Conservation (phyloP, 768 basidiomycete species). For the Auricularia sp. region DNA sequence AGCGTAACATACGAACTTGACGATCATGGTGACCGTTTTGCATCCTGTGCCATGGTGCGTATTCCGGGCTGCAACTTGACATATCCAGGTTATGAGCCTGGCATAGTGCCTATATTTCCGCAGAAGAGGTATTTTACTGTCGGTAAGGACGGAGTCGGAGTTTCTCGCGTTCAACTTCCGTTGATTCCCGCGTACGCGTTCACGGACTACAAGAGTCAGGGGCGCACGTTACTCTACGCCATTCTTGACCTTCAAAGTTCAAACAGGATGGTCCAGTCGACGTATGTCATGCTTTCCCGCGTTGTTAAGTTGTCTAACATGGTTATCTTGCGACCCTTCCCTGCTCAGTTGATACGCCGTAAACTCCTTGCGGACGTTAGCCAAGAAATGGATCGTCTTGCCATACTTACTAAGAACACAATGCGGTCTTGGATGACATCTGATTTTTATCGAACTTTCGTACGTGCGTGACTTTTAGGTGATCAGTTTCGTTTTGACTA, state of each 20-base stretch:
- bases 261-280: neutral
- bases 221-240: neutral
- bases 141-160: neutral
- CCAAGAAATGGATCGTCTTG: no score
- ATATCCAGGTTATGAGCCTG: neutral
- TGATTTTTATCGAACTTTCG: no score
- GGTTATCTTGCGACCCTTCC: neutral
- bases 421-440: no score
- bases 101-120: neutral
- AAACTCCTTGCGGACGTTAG: no score
- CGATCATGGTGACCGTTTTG: neutral
- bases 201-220: slow-evolving; percentile 7
- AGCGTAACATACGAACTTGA: neutral
- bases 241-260: slow-evolving; percentile 1
- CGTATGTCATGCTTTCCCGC: slow-evolving; percentile 7
- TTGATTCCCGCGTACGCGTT: slow-evolving; percentile 5
- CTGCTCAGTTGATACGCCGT: no score
- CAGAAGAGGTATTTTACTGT: neutral
- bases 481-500: no score
- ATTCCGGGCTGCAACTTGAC: neutral
- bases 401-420: no score
- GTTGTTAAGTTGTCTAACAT: neutral
- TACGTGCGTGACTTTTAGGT: no score
- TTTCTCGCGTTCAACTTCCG: neutral
- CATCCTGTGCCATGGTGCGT: neutral